These are phyloP conservation scores for Nakaseomyces bracarensis DNA, from an alignment of 1,139 yeast species.

Conservation along the genomic window DNA sequence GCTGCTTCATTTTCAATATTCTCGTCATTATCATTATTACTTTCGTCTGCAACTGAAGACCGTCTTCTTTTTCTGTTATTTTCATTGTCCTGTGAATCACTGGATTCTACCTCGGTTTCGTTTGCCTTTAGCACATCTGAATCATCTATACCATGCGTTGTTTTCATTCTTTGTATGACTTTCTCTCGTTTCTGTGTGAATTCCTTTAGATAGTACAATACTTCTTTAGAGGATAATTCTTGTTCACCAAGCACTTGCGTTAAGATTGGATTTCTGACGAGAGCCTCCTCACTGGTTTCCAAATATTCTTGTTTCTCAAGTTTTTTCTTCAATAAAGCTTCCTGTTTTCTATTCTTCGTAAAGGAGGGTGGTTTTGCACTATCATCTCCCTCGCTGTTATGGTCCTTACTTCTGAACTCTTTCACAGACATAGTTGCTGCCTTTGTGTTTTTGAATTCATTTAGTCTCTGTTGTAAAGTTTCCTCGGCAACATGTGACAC, in stretches of 20 bases:
- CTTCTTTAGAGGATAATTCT: constrained; percentile 39
- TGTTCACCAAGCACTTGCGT: constrained; percentile 38
- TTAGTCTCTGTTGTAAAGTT: constrained; percentile 80
- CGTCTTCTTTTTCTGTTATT: constrained; percentile 13
- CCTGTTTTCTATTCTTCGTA: constrained; percentile 41
- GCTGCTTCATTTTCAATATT: constrained; percentile 9
- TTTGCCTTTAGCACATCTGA: constrained; percentile 17
- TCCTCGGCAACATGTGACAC: constrained; percentile 94
- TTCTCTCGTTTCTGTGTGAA: constrained; percentile 37
- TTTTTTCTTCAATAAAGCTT: constrained; percentile 32
- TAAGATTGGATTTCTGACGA: constrained; percentile 35
- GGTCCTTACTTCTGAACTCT: constrained; percentile 49
- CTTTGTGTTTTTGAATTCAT: constrained; percentile 73
- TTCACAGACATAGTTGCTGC: constrained; percentile 67
- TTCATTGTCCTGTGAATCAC: constrained; percentile 15
- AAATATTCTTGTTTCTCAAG: constrained; percentile 25
- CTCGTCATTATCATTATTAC: constrained; percentile 13
- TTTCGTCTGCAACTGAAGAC: constrained; percentile 10
- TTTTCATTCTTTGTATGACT: constrained; percentile 30
- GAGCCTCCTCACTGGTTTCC: constrained; percentile 34
- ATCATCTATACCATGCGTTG: constrained; percentile 31
- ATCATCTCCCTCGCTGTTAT: constrained; percentile 26
- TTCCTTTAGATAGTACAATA: constrained; percentile 38
- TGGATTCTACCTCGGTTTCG: constrained; percentile 16
- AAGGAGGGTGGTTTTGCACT: constrained; percentile 76